A percentile compares a stretch with the other conserved stretches of the same genome.
Evolutionary conservation across 441 rosid genomes (phyloP).

Genomic region (Rhodomyrtus psidioides): DNA sequence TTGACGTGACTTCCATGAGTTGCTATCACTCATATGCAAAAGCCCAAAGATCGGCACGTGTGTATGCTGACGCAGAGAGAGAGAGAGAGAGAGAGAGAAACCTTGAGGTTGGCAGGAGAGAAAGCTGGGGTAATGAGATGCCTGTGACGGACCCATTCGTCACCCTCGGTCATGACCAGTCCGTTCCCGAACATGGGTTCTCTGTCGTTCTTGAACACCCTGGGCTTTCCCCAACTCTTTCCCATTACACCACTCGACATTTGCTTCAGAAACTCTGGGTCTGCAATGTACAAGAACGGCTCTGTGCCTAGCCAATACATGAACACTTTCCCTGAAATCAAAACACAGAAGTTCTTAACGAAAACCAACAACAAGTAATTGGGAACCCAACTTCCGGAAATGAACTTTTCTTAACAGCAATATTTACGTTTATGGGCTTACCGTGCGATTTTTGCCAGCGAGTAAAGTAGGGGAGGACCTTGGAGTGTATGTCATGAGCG

Average conservation of each 20-base stretch:
- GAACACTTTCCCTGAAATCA: slow-evolving; percentile 74
- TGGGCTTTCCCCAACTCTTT: slow-evolving; percentile 93
- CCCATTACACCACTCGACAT: slow-evolving; percentile 79
- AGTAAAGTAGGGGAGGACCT: not conserved
- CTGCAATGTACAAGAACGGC: slow-evolving; percentile 86
- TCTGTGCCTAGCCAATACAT: slow-evolving; percentile 94
- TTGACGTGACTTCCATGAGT: not conserved
- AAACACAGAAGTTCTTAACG: not conserved
- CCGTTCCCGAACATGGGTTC: slow-evolving; percentile 94
- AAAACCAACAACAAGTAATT: not conserved
- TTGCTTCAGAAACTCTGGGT: slow-evolving; percentile 70
- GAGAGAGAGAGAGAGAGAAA: slow-evolving; percentile 1
- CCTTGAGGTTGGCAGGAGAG: slow-evolving; percentile 78
- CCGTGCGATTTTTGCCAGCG: not conserved
- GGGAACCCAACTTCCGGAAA: not conserved
- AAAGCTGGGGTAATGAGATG: slow-evolving; percentile 86
- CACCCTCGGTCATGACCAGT: slow-evolving; percentile 79
- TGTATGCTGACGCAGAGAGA: too few relatives aligned
- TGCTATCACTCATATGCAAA: not conserved
- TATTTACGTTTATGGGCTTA: not conserved
- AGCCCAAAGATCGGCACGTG: not conserved
- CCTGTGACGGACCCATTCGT: slow-evolving; percentile 90
- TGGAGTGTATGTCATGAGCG: not conserved
- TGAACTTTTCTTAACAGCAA: not conserved
- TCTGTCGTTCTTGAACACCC: slow-evolving; percentile 71